These are phyloP conservation scores for Neonectria hederae DNA, from an alignment of 2,329 filamentous ascomycete genomes.

Conservation along the genomic window DNA sequence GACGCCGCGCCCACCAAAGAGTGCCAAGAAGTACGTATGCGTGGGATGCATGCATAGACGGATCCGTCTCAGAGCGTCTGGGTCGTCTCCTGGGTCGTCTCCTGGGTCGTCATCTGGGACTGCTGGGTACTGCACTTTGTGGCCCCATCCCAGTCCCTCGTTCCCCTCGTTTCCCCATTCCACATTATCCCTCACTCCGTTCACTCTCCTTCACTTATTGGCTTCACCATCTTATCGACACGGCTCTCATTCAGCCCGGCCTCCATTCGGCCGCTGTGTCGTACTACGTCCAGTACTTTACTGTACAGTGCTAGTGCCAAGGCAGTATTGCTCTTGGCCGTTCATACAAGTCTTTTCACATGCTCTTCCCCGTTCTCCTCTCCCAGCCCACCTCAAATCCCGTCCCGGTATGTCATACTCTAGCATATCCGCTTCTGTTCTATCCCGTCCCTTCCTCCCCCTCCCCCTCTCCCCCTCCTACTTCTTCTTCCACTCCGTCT, in stretches of 20 bases:
- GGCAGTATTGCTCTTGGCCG: neutral
- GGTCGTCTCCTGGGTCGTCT: neutral
- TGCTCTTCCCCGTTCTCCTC: neutral
- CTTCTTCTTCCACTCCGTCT: neutral
- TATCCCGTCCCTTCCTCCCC: constrained; percentile 1
- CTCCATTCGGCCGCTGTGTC: constrained; percentile 31
- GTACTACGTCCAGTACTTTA: constrained; percentile 1
- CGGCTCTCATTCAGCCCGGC: constrained; percentile 11
- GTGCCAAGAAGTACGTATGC: constrained; percentile 29
- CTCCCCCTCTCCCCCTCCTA: neutral
- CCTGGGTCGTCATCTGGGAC: constrained; percentile 9
- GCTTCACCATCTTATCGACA: constrained; percentile 26
- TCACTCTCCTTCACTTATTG: constrained; percentile 17
- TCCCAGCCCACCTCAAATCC: too few species aligned
- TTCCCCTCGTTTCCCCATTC: constrained; percentile 23
- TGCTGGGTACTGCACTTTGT: constrained; percentile 23
- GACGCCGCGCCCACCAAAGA: constrained; percentile 18
- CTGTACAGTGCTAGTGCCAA: neutral
- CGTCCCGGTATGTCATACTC: constrained; percentile 14
- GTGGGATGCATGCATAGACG: constrained; percentile 44
- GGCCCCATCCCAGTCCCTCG: constrained; percentile 25
- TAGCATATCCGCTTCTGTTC: constrained; percentile 27
- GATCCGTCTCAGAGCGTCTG: constrained; percentile 9
- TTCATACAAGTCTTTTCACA: neutral
- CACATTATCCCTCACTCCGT: constrained; percentile 40